Evolutionary conservation across 352 stramenopile species (phyloP), one percentile per base, ranked within the genome.

Genomic region (Salisapilia sapeloensis): DNA sequence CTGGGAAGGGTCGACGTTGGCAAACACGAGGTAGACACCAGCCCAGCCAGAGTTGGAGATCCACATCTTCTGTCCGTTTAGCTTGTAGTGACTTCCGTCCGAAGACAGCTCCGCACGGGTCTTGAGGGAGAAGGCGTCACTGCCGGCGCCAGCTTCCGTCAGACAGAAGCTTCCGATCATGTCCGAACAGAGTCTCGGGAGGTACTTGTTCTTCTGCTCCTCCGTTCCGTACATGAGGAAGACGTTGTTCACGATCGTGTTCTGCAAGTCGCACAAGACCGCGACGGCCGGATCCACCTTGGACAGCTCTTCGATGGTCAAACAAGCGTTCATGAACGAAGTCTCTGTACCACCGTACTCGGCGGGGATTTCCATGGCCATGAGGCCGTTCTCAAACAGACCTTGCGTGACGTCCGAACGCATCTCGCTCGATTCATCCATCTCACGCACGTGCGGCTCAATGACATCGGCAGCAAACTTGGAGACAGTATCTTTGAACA

Each of bases 51-150:
- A 84, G 56, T 98, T 98, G 21, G 89, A 97, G 46, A 98, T 98
- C 94, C 94, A 98, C 53, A 97, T 78, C 56, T 98, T 98, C 30
- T 83, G 78, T 15, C 94, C 94, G 51, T 80, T 97, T 8, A 98
- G 53, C 12, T 80, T 95, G 56, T 91, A 98, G 50, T 94, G 95
- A 30, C 71, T 94, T 33, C 77, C 79, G 44, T 97, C 87, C 0
- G 60, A 29, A 14, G 75, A 95, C 17, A 50, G 50, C 1, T 77
- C 70, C 1, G 92, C 93, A 6, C 60, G 86, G 6, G 91, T 98
- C 56, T 92, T 92, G 40, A 98, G 66, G 24, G 87, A 81, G 56
- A 97, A 97, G 4, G 94, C 94, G 56, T 99, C 94, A 35, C 79
- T 96, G 6, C 94, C 94, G 2, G 80, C 94, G 4, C 71, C 83